Percentiles rank a stretch among this genome's conserved stretches.
Conservation (phyloP, 1,284 basidiomycete genomes). For the Limonomyces culmigenus region DNA sequence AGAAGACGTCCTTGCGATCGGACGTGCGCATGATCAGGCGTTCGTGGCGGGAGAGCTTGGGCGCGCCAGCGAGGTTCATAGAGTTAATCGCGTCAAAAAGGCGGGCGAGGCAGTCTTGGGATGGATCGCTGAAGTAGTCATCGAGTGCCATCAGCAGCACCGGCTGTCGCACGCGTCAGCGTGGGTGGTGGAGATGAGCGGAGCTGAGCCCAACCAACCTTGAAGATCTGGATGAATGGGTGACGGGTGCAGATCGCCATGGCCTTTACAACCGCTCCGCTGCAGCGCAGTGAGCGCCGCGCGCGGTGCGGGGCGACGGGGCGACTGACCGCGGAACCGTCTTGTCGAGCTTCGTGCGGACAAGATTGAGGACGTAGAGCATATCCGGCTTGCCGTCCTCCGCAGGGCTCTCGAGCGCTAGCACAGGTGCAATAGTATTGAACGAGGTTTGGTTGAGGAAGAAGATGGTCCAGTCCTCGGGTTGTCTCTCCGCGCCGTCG, state of each 20-base stretch:
- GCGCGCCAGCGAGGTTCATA: constrained; percentile 74
- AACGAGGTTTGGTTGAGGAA: constrained; percentile 87
- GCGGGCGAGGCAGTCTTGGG: constrained; percentile 73
- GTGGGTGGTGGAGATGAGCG: background rate
- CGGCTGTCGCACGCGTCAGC: constrained; percentile 36
- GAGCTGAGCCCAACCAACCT: constrained; percentile 30
- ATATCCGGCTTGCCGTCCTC: constrained; percentile 22
- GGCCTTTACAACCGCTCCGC: constrained; percentile 91
- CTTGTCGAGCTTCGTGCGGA: constrained; percentile 91
- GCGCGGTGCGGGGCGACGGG: background rate
- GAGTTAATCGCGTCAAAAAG: constrained; percentile 89
- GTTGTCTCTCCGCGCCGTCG: constrained; percentile 87
- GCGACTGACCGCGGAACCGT: constrained; percentile 56
- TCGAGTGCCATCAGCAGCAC: constrained; percentile 87
- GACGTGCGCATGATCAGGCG: constrained; percentile 80
- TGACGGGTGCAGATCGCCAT: constrained; percentile 91
- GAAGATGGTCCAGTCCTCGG: constrained; percentile 97
- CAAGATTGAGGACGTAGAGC: constrained; percentile 85
- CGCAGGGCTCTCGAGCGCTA: constrained; percentile 51
- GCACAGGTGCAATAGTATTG: constrained; percentile 72
- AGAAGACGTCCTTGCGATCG: constrained; percentile 84
- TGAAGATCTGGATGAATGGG: constrained; percentile 96
- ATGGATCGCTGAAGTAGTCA: constrained; percentile 83
- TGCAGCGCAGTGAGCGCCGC: too few species aligned
- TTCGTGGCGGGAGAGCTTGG: constrained; percentile 64